Evolutionary conservation across 2,329 filamentous ascomycete genomes (phyloP).

Genomic region (Ophiostoma fasciatum): DNA sequence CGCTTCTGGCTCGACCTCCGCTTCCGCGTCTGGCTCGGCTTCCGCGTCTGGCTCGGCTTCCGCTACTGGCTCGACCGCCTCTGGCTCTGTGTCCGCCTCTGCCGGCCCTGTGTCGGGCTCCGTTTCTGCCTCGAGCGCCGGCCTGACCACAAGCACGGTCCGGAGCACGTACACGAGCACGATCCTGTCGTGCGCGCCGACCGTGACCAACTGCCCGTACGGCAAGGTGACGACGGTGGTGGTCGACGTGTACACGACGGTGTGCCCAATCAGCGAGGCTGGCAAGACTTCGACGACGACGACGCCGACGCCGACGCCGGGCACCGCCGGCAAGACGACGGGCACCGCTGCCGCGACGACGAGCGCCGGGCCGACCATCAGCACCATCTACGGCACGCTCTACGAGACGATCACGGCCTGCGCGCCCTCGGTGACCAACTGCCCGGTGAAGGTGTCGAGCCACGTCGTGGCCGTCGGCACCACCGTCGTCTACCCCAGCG

Average conservation of each 20-base stretch:
- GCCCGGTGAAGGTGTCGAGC: constrained; percentile 11
- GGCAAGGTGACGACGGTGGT: constrained; percentile 10
- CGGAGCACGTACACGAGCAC: constrained; percentile 22
- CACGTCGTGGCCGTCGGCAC: constrained; percentile 5
- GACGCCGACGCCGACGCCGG: background rate
- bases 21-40: background rate
- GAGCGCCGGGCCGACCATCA: constrained; percentile 11
- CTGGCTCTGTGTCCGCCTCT: background rate
- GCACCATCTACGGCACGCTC: constrained; percentile 24
- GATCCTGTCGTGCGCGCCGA: constrained; percentile 11
- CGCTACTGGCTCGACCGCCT: background rate
- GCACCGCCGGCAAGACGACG: too few relatives aligned
- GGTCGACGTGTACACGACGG: constrained; percentile 12
- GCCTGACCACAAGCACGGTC: constrained; percentile 21
- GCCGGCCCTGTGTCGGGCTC: too few relatives aligned
- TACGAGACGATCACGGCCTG: constrained; percentile 21
- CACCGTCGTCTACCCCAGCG: constrained; percentile 22
- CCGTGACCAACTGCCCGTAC: constrained; percentile 13
- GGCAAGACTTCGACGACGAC: background rate
- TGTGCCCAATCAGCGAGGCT: constrained; percentile 11
- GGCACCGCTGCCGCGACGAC: background rate
- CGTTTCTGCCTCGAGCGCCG: constrained; percentile 12
- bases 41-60: constrained; percentile 5
- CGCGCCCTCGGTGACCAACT: constrained; percentile 12
- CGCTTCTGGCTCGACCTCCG: background rate